phyloP scores from a whole-genome alignment of 768 basidiomycete species.

The Pleurotus citrinopileatus region DNA sequence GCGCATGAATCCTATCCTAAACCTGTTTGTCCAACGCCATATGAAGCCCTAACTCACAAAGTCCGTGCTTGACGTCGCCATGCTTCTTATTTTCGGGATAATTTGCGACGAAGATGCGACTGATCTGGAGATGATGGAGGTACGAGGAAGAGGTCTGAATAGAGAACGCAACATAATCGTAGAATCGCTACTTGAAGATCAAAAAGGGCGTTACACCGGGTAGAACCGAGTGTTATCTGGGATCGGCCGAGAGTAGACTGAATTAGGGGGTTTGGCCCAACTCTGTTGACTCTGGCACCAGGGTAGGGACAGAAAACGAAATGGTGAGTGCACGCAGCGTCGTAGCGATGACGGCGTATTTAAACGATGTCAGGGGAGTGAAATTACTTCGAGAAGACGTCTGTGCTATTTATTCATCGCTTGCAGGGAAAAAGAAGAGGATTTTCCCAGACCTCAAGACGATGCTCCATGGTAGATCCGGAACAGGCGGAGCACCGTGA shows the following conservation, averaged over 20 bases:
- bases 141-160: constrained; percentile 7
- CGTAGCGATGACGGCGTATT: not conserved
- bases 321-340: no score
- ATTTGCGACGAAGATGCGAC: not conserved
- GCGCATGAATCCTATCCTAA: not conserved
- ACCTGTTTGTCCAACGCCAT: not conserved
- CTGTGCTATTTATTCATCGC: not conserved
- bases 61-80: constrained; percentile 12
- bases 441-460: not conserved
- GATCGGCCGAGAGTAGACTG: constrained; percentile 4
- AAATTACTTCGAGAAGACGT: not conserved
- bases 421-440: not conserved
- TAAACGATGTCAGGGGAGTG: not conserved
- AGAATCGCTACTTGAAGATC: constrained; percentile 5
- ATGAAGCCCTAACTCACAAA: constrained; percentile 12
- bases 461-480: not conserved
- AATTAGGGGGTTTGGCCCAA: not conserved
- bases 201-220: constrained; percentile 10
- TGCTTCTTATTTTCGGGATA: not conserved
- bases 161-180: constrained; percentile 11
- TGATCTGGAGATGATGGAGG: constrained; percentile 1
- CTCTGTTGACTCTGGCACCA: not conserved
- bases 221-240: constrained; percentile 9
- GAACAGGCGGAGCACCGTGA: not conserved
- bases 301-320: no score